Base-by-base conservation (phyloP, 2,329 filamentous ascomycete species). In the Waltergamsia citrina region DNA sequence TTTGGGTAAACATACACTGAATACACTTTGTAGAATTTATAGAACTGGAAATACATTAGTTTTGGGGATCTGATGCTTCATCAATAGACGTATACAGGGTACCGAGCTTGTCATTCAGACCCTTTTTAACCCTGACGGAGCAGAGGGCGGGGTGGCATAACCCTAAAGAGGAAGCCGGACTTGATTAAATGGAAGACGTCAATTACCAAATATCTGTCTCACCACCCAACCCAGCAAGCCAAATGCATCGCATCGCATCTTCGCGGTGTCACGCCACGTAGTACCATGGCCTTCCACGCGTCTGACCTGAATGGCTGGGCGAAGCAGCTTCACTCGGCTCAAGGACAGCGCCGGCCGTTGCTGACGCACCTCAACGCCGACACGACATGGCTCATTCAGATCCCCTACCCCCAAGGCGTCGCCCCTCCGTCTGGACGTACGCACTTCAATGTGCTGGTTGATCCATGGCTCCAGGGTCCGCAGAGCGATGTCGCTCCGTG, bases 331-430 rank as follows among this genome's bases (percentile, higher is more conserved):
- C 42, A 36, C 38, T 25, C 21, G 3, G 23, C 35, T 20, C 28
- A 35, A 3, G 39, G 33, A 4, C n/a, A n/a, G n/a, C n/a, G n/a
- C n/a, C 50, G 53, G 10, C 56, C 61, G 11, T 40, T 81, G 26
- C 62, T 83, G 7, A 70, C 73, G 34, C 77, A 81, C 51, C 61
- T 82, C 21, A 81, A 81, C 50, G 76, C 70, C 43, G 77, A 82
- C 54, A 79, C 74, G 5, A 74, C 69, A 16, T 82, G 78, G 77
- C 60, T 82, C 3, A 56, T 81, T n/a, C 74, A 78, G 39, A 59
- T 82, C 7, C 75, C 77, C 1, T 66, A 69, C 29, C 74, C 73
- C 5, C 45, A 55, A 0, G 52, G 55, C 20, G 55, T 56, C 3
- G 46, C 57, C 16, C 58, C 52, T 31, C 59, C 62, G 26, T 54